A percentile compares a stretch with the other conserved stretches of the same genome.
These are phyloP conservation scores for Hemisphaericaspora lyxosophila DNA, from an alignment of 1,139 yeast species.

Conservation along the genomic window DNA sequence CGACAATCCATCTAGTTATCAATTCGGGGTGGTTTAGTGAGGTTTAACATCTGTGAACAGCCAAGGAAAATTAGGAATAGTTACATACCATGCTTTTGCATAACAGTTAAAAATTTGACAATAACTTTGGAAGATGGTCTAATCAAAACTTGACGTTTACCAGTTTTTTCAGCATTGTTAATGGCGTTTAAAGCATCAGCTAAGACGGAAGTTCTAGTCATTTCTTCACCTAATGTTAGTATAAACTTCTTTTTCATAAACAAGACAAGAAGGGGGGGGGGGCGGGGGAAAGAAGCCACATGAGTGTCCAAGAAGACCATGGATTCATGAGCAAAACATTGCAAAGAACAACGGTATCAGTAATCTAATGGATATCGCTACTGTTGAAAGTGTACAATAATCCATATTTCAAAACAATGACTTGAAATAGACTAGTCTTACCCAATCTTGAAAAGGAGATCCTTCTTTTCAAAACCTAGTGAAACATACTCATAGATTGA, in stretches of 20 bases:
- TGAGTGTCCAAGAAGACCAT: slow-evolving; percentile 35
- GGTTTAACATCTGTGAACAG: neutral
- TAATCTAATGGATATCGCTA: slow-evolving; percentile 20
- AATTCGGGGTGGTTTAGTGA: no score
- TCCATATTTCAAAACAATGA: slow-evolving; percentile 8
- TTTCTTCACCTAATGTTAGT: slow-evolving; percentile 33
- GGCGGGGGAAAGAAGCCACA: no score
- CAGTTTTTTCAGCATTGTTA: slow-evolving; percentile 99
- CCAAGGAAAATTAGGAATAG: neutral
- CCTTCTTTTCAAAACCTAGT: slow-evolving; percentile 6
- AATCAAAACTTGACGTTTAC: slow-evolving; percentile 97
- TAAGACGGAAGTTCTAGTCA: slow-evolving; percentile 98
- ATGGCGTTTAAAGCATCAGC: slow-evolving; percentile 99
- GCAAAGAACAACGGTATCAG: slow-evolving; percentile 26
- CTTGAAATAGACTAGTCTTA: slow-evolving; percentile 6
- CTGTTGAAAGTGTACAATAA: slow-evolving; percentile 15
- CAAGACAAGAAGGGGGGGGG: slow-evolving; percentile 8
- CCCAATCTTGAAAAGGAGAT: slow-evolving; percentile 4
- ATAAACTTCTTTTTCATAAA: slow-evolving; percentile 5
- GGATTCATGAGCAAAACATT: slow-evolving; percentile 35
- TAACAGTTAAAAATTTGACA: slow-evolving; percentile 92
- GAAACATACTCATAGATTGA: slow-evolving; percentile 9
- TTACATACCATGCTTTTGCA: slow-evolving; percentile 75
- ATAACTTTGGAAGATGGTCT: slow-evolving; percentile 99
- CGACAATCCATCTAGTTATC: slow-evolving; percentile 98